Base-by-base conservation (phyloP, 106 monocot genomes). In the Triglochin maritima region DNA sequence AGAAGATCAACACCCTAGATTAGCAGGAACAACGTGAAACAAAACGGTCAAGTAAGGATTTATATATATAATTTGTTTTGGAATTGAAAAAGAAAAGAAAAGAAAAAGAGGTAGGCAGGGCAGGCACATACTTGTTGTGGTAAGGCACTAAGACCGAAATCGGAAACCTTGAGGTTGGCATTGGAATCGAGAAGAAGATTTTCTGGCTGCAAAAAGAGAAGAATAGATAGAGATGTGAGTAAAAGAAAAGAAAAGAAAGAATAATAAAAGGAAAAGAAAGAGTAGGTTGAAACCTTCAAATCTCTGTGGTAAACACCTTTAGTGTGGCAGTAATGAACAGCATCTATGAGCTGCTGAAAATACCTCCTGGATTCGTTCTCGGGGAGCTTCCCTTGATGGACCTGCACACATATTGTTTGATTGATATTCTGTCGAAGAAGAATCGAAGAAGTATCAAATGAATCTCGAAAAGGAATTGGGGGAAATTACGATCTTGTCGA, bases 81-180 rank as follows among this genome's bases (percentile, higher is more conserved):
- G 29, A 29, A 29, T 4, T 65, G 11, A 61, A 62, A 50, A 63
- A 29, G 53, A 43, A 61, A 42, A 67, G 41, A 67, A 62, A 49
- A 11, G 6, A 10, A 43, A 4, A 15, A 61, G 15, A 47, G 8
- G 4, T 2, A n/a, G 50, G n/a, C 49, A 71, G 50, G 56, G 54
- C 59, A 13, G 41, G 52, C 51, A 71, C 45, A 67, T 86, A 90
- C 94, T 69, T 95, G 71, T 55, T 85, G 81, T 53, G 82, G 76
- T 79, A 95, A 63, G 53, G 90, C 87, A 79, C 94, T 95, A 49
- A 95, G 90, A 6, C 94, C 94, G 80, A 95, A 95, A 76, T 95
- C 94, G 65, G 90, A 90, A 78, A 95, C 79, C 72, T 95, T 95
- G 50, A 95, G 64, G 70, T 82, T 90, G 65, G 90, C 94, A 64